Evolutionary conservation across 208 protist species (phyloP).

Genomic region (Leptomonas pyrrhocoris): DNA sequence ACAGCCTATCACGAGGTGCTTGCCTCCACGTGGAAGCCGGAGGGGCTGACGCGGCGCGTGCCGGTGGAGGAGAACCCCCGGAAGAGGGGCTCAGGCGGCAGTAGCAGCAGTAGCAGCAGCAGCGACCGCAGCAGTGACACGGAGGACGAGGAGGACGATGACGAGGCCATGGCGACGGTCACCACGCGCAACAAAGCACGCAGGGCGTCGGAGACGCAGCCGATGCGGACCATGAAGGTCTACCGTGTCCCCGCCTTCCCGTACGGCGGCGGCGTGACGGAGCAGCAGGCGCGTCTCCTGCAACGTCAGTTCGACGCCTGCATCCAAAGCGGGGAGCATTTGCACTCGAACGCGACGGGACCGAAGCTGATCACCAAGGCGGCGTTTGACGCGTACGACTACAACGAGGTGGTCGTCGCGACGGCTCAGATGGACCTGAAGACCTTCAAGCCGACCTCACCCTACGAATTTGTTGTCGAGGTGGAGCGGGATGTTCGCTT

Average conservation of each 20-base stretch:
- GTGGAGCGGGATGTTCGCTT: constrained; percentile 78
- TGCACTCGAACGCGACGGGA: constrained; percentile 31
- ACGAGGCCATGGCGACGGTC: constrained; percentile 24
- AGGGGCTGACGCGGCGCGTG: constrained; percentile 54
- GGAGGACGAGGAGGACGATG: constrained; percentile 42
- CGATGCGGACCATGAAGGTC: constrained; percentile 32
- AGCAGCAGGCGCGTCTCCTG: constrained; percentile 57
- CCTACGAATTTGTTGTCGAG: constrained; percentile 90
- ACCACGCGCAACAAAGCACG: constrained; percentile 27
- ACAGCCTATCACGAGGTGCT: constrained; percentile 62
- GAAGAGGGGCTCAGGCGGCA: constrained; percentile 24
- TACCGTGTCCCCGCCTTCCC: constrained; percentile 85
- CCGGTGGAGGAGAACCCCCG: constrained; percentile 16
- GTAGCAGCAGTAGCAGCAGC: constrained; percentile 11
- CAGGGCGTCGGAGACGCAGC: constrained; percentile 6
- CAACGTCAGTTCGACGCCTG: constrained; percentile 53
- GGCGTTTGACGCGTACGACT: constrained; percentile 42
- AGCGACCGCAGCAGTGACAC: constrained; percentile 33
- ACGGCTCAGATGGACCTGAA: constrained; percentile 33
- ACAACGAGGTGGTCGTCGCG: constrained; percentile 45
- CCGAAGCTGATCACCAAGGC: constrained; percentile 52
- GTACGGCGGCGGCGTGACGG: constrained; percentile 85
- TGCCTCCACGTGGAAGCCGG: constrained; percentile 75
- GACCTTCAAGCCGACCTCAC: constrained; percentile 62
- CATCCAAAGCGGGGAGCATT: constrained; percentile 39